Percentiles rank a stretch among this genome's conserved stretches.
Evolutionary conservation across 2,329 filamentous ascomycete species (phyloP).

Genomic region (Cadophora gregata): DNA sequence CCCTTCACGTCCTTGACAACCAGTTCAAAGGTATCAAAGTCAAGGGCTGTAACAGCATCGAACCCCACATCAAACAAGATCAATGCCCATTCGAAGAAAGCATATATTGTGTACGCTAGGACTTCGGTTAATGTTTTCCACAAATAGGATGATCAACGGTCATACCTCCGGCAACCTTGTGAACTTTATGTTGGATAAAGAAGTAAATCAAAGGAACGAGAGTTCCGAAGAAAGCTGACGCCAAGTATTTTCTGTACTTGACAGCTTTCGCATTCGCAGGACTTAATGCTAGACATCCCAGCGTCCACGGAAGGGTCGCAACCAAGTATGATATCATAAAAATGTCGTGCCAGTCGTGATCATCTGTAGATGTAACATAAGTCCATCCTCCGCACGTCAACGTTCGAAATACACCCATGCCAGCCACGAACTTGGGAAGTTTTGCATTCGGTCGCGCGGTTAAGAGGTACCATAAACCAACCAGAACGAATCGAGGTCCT

Average conservation of each 20-base stretch:
- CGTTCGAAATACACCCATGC: slow-evolving; percentile 83
- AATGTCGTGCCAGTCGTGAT: slow-evolving; percentile 98
- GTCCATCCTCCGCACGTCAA: slow-evolving; percentile 98
- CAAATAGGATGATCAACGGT: background rate
- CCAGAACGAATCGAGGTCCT: slow-evolving; percentile 90
- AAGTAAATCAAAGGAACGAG: slow-evolving; percentile 92
- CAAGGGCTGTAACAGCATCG: slow-evolving; percentile 90
- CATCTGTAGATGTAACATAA: slow-evolving; percentile 96
- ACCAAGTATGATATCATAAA: slow-evolving; percentile 99
- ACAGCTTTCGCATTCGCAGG: slow-evolving; percentile 82
- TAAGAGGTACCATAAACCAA: slow-evolving; percentile 90
- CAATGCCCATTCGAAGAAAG: slow-evolving; percentile 97
- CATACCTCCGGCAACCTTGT: slow-evolving; percentile 88
- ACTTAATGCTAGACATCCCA: slow-evolving; percentile 87
- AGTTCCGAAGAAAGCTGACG: slow-evolving; percentile 85
- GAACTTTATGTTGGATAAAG: slow-evolving; percentile 98
- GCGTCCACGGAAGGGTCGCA: slow-evolving; percentile 92
- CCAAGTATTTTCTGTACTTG: slow-evolving; percentile 87
- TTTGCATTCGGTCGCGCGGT: slow-evolving; percentile 76
- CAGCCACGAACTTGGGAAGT: slow-evolving; percentile 81
- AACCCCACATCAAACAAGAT: slow-evolving; percentile 96
- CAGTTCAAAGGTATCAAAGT: slow-evolving; percentile 89
- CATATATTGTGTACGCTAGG: slow-evolving; percentile 92
- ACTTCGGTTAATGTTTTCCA: slow-evolving; percentile 35
- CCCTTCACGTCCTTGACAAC: slow-evolving; percentile 89